Evolutionary conservation across 108 stramenopile species (phyloP).

Genomic region (Hondaea fermentalgiana): DNA sequence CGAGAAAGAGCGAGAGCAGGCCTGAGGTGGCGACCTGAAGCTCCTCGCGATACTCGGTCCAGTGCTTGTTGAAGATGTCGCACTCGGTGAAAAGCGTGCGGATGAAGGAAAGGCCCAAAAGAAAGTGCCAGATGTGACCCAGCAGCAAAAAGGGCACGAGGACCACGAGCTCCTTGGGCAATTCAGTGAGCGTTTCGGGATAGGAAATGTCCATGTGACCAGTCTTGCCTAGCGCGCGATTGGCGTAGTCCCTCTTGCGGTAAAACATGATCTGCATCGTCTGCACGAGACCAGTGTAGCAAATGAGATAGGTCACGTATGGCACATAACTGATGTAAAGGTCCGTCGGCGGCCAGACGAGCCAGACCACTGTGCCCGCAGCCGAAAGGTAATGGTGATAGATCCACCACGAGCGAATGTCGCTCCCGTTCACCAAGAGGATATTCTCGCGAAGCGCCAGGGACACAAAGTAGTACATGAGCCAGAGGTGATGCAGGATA

Average conservation of each 20-base stretch:
- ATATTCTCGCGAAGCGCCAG: conserved; percentile 29
- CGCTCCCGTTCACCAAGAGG: conserved; percentile 5
- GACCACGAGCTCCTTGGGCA: not conserved
- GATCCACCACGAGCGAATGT: conserved; percentile 27
- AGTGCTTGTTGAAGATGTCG: not conserved
- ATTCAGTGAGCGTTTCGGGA: not conserved
- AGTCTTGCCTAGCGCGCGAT: not conserved
- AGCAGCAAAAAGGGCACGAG: conserved; percentile 6
- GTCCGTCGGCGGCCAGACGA: conserved; percentile 19
- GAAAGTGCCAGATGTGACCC: not conserved
- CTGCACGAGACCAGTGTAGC: conserved; percentile 18
- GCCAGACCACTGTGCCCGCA: conserved; percentile 1
- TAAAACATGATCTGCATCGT: not conserved
- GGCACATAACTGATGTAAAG: not conserved
- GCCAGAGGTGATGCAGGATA: conserved; percentile 10
- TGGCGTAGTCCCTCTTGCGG: not conserved
- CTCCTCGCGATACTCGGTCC: conserved; percentile 22
- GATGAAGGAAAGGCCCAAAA: not conserved
- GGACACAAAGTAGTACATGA: conserved; percentile 22
- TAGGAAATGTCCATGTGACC: not conserved
- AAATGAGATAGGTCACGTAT: not conserved
- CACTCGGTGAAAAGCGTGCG: not conserved
- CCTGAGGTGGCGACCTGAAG: not conserved
- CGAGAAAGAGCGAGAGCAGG: not conserved
- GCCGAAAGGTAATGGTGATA: conserved; percentile 24